These are phyloP conservation scores for Lodderomyces parapsilosis DNA, from an alignment of 1,139 yeast genomes.

Conservation along the genomic window DNA sequence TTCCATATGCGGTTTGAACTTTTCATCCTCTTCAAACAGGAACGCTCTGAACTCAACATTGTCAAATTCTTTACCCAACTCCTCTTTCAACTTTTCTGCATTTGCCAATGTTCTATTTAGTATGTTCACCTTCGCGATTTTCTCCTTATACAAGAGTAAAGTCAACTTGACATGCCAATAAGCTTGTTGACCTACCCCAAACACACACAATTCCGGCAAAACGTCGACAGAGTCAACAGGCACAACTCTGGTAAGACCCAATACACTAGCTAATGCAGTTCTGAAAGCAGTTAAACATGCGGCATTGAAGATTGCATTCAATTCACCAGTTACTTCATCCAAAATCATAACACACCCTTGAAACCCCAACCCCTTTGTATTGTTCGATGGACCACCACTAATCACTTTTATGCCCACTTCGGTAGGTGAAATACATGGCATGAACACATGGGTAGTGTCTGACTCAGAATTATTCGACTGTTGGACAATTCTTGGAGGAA, in stretches of 20 bases:
- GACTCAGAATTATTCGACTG: slow-evolving; percentile 24
- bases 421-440: slow-evolving; percentile 60
- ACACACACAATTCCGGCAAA: slow-evolving; percentile 38
- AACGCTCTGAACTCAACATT: slow-evolving; percentile 20
- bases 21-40: slow-evolving; percentile 19
- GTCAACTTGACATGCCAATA: slow-evolving; percentile 61
- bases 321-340: slow-evolving; percentile 49
- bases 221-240: slow-evolving; percentile 18
- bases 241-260: slow-evolving; percentile 41
- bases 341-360: slow-evolving; percentile 52
- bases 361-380: slow-evolving; percentile 42
- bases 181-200: slow-evolving; percentile 70
- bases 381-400: slow-evolving; percentile 46
- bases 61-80: slow-evolving; percentile 26
- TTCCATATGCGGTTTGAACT: slow-evolving; percentile 19
- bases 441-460: slow-evolving; percentile 54
- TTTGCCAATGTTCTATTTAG: slow-evolving; percentile 47
- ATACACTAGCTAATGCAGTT: slow-evolving; percentile 59
- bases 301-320: slow-evolving; percentile 58
- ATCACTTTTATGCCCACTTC: slow-evolving; percentile 46
- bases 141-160: slow-evolving; percentile 38
- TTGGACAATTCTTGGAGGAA: slow-evolving; percentile 36
- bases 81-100: slow-evolving; percentile 30
- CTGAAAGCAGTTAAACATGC: slow-evolving; percentile 63
- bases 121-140: slow-evolving; percentile 40